phyloP scores from a whole-genome alignment of 139 green algal species.

The Penium margaritaceum region DNA sequence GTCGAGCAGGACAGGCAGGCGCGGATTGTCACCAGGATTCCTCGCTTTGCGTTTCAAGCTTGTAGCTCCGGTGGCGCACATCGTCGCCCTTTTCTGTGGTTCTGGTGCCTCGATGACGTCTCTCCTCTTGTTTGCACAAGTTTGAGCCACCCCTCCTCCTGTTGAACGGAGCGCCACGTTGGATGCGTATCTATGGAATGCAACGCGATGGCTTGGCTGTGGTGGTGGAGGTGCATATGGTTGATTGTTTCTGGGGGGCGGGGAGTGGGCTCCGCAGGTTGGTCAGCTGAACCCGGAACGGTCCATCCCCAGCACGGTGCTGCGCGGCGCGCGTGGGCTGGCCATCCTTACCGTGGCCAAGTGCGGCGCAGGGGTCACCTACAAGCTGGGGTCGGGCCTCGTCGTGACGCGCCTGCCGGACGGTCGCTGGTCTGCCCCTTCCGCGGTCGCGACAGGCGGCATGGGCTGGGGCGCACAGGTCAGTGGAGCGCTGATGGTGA shows the following conservation, averaged over 20 bases:
- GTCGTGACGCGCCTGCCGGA: slow-evolving; percentile 24
- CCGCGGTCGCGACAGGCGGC: slow-evolving; percentile 4
- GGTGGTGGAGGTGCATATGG: no score
- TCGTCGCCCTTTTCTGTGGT: neutral
- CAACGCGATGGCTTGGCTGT: no score
- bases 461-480: slow-evolving; percentile 30
- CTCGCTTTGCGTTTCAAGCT: no score
- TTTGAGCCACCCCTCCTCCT: neutral
- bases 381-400: slow-evolving; percentile 29
- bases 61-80: no score
- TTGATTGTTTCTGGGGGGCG: no score
- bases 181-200: neutral
- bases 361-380: slow-evolving; percentile 6
- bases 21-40: no score
- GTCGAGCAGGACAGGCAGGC: neutral
- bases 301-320: slow-evolving; percentile 12
- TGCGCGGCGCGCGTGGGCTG: slow-evolving; percentile 13
- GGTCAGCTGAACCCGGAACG: slow-evolving; percentile 13
- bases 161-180: neutral
- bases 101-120: neutral
- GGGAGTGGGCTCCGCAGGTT: neutral
- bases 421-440: slow-evolving; percentile 20
- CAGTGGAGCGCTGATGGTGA: no score
- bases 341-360: slow-evolving; percentile 32
- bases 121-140: neutral